Percentiles rank a stretch among this genome's conserved stretches.
phyloP scores from a whole-genome alignment of 805 yeast species.

The Candida piceae region DNA sequence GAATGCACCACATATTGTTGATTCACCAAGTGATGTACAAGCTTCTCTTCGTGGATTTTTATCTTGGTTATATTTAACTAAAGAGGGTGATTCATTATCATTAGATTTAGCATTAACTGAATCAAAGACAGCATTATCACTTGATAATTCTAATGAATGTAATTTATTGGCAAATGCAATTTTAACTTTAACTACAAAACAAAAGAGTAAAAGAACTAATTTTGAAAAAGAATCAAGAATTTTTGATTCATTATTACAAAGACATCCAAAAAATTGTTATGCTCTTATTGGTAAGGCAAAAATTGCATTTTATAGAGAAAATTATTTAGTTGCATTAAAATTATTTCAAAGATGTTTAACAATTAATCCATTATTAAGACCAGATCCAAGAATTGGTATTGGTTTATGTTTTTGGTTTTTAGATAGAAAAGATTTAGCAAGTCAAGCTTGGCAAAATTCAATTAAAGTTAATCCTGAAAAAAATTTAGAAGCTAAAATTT shows the following conservation, averaged over 20 bases:
- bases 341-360: slow-evolving; percentile 78
- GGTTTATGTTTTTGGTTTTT: slow-evolving; percentile 93
- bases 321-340: slow-evolving; percentile 68
- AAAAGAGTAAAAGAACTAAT: slow-evolving; percentile 52
- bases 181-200: slow-evolving; percentile 56
- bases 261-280: slow-evolving; percentile 57
- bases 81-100: slow-evolving; percentile 22
- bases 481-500: slow-evolving; percentile 55
- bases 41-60: slow-evolving; percentile 54
- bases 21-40: slow-evolving; percentile 37
- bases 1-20: slow-evolving; percentile 27
- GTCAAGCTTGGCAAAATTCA: slow-evolving; percentile 77
- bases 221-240: slow-evolving; percentile 68
- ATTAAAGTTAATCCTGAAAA: slow-evolving; percentile 54
- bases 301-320: slow-evolving; percentile 63
- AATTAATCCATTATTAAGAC: slow-evolving; percentile 70
- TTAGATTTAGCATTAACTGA: slow-evolving; percentile 26
- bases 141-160: slow-evolving; percentile 41
- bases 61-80: slow-evolving; percentile 66
- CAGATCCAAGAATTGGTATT: slow-evolving; percentile 92
- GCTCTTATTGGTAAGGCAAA: slow-evolving; percentile 86
- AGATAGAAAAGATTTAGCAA: slow-evolving; percentile 72
- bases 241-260: slow-evolving; percentile 55
- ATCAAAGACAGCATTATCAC: slow-evolving; percentile 41
- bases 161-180: slow-evolving; percentile 66